Evolutionary conservation across 352 stramenopile genomes (phyloP).

Genomic region (Globisporangium polare): DNA sequence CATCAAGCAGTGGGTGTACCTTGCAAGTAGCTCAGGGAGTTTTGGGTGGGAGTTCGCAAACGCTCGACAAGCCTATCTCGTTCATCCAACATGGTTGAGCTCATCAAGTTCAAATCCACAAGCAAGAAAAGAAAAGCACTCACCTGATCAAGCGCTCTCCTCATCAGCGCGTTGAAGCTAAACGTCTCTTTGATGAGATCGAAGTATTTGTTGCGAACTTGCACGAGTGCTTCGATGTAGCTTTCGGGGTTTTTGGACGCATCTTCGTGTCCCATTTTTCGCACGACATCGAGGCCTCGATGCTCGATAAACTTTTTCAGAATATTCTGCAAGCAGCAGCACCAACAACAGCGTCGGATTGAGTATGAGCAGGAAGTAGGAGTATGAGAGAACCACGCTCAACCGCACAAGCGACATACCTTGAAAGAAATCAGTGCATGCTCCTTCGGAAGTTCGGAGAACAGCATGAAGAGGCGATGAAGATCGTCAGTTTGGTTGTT

Average conservation of each 20-base stretch:
- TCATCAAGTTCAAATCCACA: background rate
- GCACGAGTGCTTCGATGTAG: conserved; percentile 82
- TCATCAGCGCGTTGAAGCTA: conserved; percentile 77
- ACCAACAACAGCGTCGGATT: background rate
- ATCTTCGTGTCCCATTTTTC: conserved; percentile 78
- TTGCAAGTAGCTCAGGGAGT: conserved; percentile 75
- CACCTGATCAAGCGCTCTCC: conserved; percentile 79
- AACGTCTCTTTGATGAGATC: conserved; percentile 85
- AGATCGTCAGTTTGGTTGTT: conserved; percentile 80
- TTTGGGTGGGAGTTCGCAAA: conserved; percentile 83
- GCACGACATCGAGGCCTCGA: conserved; percentile 71
- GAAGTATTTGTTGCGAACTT: conserved; percentile 81
- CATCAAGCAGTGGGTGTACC: conserved; percentile 85
- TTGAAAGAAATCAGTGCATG: conserved; percentile 81
- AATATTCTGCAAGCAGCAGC: conserved; percentile 53
- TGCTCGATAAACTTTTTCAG: conserved; percentile 84
- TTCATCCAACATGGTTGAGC: too few relatives aligned
- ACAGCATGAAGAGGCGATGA: conserved; percentile 72
- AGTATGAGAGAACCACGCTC: background rate
- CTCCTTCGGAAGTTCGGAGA: conserved; percentile 78
- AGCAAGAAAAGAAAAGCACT: background rate
- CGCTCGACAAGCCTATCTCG: conserved; percentile 60
- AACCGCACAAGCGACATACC: conserved; percentile 24
- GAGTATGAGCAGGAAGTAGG: background rate
- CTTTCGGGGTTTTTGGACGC: conserved; percentile 75